phyloP scores from a whole-genome alignment of 208 protist species.

The Leishmania braziliensis region DNA sequence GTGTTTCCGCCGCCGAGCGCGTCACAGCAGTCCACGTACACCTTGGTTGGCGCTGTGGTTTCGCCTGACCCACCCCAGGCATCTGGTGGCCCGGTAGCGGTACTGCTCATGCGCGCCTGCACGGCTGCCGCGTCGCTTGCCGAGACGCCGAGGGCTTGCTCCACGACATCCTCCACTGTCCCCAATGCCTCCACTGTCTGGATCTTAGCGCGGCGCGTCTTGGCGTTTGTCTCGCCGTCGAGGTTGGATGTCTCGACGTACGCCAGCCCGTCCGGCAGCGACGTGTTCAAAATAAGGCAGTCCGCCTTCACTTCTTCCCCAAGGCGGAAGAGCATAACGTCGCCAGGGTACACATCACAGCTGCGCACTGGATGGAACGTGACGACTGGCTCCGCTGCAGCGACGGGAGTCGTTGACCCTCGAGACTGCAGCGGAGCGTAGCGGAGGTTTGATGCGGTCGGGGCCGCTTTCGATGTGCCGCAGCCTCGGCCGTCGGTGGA shows the following conservation, averaged over 20 bases:
- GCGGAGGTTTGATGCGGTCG: background rate
- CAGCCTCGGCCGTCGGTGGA: background rate
- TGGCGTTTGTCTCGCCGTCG: constrained; percentile 93
- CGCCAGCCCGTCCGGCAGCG: constrained; percentile 72
- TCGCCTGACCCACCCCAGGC: background rate
- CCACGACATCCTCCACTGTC: constrained; percentile 79
- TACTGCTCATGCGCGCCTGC: constrained; percentile 25
- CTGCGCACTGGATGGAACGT: constrained; percentile 49
- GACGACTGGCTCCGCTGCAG: constrained; percentile 4
- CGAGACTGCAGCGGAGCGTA: background rate
- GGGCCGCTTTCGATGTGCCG: background rate
- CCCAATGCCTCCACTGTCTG: constrained; percentile 60
- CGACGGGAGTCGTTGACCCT: background rate
- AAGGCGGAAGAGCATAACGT: constrained; percentile 72
- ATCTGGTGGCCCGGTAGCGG: background rate
- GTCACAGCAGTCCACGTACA: constrained; percentile 14
- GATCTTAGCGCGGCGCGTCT: constrained; percentile 71
- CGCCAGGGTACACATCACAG: constrained; percentile 79
- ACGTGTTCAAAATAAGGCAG: constrained; percentile 80
- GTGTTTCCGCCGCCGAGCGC: background rate
- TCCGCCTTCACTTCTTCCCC: constrained; percentile 84
- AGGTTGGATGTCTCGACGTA: constrained; percentile 92
- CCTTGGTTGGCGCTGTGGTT: background rate
- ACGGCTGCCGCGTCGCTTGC: constrained; percentile 20
- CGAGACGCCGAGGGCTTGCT: constrained; percentile 32